Conservation (phyloP, 148 eudicot genomes). For the Nepenthes mirabilis region DNA sequence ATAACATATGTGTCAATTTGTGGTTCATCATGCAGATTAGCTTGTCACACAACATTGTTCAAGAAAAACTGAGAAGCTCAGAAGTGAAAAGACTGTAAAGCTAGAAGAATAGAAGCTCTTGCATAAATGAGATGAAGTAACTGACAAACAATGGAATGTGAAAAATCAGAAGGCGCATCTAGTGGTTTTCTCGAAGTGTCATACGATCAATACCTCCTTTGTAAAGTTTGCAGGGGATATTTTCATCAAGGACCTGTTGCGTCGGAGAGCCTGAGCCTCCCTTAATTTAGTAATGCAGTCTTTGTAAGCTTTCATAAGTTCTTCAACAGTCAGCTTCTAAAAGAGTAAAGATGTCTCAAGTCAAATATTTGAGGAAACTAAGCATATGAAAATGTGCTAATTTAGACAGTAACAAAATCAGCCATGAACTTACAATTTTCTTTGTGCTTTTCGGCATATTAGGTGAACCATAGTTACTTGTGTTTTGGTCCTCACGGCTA, state of each 20-base stretch:
- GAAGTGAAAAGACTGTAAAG: not conserved
- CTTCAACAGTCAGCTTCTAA: constrained; percentile 50
- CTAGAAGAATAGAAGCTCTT: no score
- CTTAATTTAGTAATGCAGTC: constrained; percentile 48
- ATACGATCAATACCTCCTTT: constrained; percentile 51
- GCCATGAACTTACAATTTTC: constrained; percentile 29
- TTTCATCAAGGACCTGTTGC: constrained; percentile 41
- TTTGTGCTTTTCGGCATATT: constrained; percentile 13
- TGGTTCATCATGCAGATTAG: no score
- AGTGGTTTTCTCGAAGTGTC: not conserved
- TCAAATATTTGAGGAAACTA: constrained; percentile 1
- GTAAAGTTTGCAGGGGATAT: constrained; percentile 83
- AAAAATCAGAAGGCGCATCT: not conserved
- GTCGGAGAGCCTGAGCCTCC: constrained; percentile 48
- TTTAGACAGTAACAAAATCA: not conserved
- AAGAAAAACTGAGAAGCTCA: not conserved
- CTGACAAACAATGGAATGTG: no score
- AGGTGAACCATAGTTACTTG: not conserved
- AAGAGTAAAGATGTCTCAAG: constrained; percentile 6
- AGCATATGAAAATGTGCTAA: not conserved
- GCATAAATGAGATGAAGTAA: no score
- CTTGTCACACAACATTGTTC: not conserved
- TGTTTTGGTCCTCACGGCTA: constrained; percentile 18
- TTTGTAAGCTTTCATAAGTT: constrained; percentile 60
- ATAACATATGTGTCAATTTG: no score